Percentiles rank a stretch among this genome's conserved stretches.
Conservation (phyloP, 805 yeast species). For the Candida loeiensis region DNA sequence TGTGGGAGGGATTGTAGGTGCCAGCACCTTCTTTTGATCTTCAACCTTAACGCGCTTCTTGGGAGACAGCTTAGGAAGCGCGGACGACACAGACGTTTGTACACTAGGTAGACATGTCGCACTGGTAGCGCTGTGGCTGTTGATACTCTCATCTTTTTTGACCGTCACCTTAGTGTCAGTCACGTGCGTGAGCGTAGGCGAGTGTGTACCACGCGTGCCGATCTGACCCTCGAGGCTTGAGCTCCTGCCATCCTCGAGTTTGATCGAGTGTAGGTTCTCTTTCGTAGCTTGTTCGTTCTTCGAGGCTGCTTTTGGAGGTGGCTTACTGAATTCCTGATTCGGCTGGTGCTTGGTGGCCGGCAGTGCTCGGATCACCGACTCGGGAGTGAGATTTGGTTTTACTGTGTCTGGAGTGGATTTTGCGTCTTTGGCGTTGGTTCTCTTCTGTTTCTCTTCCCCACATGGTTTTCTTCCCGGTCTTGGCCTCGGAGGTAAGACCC, state of each 20-base stretch:
- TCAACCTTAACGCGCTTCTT: slow-evolving; percentile 10
- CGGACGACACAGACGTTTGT: background rate
- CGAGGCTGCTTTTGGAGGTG: background rate
- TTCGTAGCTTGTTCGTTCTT: background rate
- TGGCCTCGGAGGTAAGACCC: slow-evolving; percentile 42
- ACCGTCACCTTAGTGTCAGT: background rate
- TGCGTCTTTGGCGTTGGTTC: background rate
- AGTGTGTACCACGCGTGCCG: background rate
- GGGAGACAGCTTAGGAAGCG: slow-evolving; percentile 1
- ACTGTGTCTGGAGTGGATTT: too few species aligned
- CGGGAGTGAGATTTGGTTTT: too few species aligned
- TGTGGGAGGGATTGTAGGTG: slow-evolving; percentile 2
- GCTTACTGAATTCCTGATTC: background rate
- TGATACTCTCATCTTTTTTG: background rate
- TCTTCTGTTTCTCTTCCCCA: slow-evolving; percentile 6
- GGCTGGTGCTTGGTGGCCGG: background rate
- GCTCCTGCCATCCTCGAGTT: background rate
- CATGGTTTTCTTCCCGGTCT: slow-evolving; percentile 41
- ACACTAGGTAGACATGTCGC: background rate
- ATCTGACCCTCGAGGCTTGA: background rate
- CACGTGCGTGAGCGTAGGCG: background rate
- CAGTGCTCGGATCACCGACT: background rate
- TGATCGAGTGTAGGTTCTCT: background rate
- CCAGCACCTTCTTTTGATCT: slow-evolving; percentile 5
- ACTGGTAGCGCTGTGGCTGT: background rate